A percentile compares a stretch with the other conserved stretches of the same genome.
These are phyloP conservation scores for Penicillium canariense DNA, from an alignment of 495 filamentous ascomycete genomes.

Conservation along the genomic window DNA sequence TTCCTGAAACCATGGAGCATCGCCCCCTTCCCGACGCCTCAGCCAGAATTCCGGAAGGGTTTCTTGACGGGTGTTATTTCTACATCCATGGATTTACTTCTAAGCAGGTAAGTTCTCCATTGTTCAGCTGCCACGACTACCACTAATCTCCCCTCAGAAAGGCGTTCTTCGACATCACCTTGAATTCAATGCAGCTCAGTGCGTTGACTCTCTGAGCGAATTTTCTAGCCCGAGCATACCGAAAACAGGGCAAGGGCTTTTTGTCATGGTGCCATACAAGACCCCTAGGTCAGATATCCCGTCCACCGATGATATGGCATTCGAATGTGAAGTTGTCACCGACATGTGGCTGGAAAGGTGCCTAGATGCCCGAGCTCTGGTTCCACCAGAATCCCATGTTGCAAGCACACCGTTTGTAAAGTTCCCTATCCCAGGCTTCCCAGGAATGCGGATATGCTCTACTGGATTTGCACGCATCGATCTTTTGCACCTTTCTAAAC, in stretches of 20 bases:
- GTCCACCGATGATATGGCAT: slow-evolving; percentile 41
- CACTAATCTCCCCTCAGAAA: slow-evolving; percentile 30
- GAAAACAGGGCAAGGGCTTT: slow-evolving; percentile 41
- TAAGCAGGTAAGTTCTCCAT: slow-evolving; percentile 44
- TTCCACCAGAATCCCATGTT: slow-evolving; percentile 66
- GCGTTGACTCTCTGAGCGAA: slow-evolving; percentile 40
- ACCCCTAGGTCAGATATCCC: slow-evolving; percentile 36
- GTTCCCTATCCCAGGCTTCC: slow-evolving; percentile 67
- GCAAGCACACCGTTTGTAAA: slow-evolving; percentile 70
- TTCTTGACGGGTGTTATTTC: slow-evolving; percentile 50
- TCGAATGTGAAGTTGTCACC: slow-evolving; percentile 61
- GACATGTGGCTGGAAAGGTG: slow-evolving; percentile 94
- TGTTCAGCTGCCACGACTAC: not conserved
- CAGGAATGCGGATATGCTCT: slow-evolving; percentile 66
- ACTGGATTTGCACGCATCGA: slow-evolving; percentile 84
- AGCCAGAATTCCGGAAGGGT: slow-evolving; percentile 26
- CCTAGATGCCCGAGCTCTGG: slow-evolving; percentile 66
- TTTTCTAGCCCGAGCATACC: slow-evolving; percentile 41
- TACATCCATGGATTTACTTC: slow-evolving; percentile 64
- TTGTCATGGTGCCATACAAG: slow-evolving; percentile 56
- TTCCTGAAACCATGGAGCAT: slow-evolving; percentile 27
- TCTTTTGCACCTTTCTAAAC: slow-evolving; percentile 75
- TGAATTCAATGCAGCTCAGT: slow-evolving; percentile 50
- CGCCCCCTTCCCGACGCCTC: slow-evolving; percentile 17
- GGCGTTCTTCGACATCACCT: slow-evolving; percentile 51